A percentile compares a stretch with the other conserved stretches of the same genome.
Conservation (phyloP, 805 yeast genomes). For the Torulaspora indica region DNA sequence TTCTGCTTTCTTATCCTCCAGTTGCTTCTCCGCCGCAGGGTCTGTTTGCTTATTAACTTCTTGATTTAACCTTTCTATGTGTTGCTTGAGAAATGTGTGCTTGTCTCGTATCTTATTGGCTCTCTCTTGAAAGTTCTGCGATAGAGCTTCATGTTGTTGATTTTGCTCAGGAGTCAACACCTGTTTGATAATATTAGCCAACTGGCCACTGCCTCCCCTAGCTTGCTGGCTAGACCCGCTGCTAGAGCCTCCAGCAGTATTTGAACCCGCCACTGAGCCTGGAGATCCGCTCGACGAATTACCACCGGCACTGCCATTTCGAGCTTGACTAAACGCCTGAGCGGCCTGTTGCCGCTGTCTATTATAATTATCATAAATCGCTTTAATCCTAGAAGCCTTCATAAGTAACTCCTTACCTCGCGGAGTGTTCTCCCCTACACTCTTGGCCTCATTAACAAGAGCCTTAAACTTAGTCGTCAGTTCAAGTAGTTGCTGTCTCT, state of each 20-base stretch:
- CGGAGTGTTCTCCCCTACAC: constrained; percentile 54
- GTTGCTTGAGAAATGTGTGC: constrained; percentile 29
- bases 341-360: constrained; percentile 35
- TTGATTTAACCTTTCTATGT: constrained; percentile 30
- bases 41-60: constrained; percentile 30
- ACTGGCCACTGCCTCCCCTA: constrained; percentile 14
- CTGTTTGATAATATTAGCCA: constrained; percentile 30
- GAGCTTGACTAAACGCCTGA: constrained; percentile 22
- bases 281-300: constrained; percentile 7
- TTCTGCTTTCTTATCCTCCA: constrained; percentile 29
- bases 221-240: constrained; percentile 14
- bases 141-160: constrained; percentile 29
- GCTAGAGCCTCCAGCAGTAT: constrained; percentile 14
- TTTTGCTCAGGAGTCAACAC: constrained; percentile 32
- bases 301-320: constrained; percentile 14
- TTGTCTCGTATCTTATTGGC: constrained; percentile 33
- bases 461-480: constrained; percentile 54
- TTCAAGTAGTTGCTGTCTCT: constrained; percentile 41
- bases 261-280: constrained; percentile 8
- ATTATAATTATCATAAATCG: constrained; percentile 52
- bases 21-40: constrained; percentile 26
- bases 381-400: constrained; percentile 61
- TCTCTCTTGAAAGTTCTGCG: constrained; percentile 28
- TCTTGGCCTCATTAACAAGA: constrained; percentile 58
- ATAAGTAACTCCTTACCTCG: constrained; percentile 59